Evolutionary conservation across 352 stramenopile species (phyloP).

Genomic region (Pythium sukuiense): DNA sequence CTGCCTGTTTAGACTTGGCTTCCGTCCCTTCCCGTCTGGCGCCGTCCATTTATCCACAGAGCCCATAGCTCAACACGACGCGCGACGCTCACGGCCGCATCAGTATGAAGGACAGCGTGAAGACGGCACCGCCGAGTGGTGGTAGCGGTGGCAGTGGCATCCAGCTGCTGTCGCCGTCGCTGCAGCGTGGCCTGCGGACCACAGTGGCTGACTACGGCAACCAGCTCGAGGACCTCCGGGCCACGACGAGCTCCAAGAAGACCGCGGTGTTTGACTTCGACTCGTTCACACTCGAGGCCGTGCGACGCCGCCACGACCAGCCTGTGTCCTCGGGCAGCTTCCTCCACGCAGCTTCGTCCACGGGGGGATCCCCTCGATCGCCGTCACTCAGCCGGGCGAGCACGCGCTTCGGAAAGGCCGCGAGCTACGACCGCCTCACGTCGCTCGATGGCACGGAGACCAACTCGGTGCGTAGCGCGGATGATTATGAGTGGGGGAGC

Average conservation of each 20-base stretch:
- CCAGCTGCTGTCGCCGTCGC: conserved; percentile 26
- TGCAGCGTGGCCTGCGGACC: conserved; percentile 17
- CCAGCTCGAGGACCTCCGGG: not conserved
- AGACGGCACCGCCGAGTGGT: not conserved
- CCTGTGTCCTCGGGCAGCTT: conserved; percentile 6
- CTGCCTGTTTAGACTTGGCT: not conserved
- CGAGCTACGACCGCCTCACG: conserved; percentile 11
- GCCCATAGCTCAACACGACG: no score
- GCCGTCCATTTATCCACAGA: no score
- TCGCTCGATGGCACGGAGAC: conserved; percentile 15
- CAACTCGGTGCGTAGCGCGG: conserved; percentile 25
- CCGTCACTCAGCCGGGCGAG: conserved; percentile 9
- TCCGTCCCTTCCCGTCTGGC: not conserved
- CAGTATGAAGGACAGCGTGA: conserved; percentile 19
- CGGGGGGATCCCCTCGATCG: conserved; percentile 15
- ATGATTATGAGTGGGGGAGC: conserved; percentile 35
- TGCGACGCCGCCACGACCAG: conserved; percentile 26
- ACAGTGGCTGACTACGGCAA: not conserved
- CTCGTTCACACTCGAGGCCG: conserved; percentile 46
- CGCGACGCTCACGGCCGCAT: no score
- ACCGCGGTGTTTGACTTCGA: conserved; percentile 38
- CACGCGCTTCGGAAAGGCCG: conserved; percentile 4
- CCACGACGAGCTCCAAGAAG: not conserved
- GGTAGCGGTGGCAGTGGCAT: conserved; percentile 4
- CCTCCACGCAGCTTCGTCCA: conserved; percentile 7